A percentile compares a stretch with the other conserved stretches of the same genome.
These are phyloP conservation scores for Verticillium nonalfalfae DNA, from an alignment of 2,329 filamentous ascomycete genomes.

Conservation along the genomic window DNA sequence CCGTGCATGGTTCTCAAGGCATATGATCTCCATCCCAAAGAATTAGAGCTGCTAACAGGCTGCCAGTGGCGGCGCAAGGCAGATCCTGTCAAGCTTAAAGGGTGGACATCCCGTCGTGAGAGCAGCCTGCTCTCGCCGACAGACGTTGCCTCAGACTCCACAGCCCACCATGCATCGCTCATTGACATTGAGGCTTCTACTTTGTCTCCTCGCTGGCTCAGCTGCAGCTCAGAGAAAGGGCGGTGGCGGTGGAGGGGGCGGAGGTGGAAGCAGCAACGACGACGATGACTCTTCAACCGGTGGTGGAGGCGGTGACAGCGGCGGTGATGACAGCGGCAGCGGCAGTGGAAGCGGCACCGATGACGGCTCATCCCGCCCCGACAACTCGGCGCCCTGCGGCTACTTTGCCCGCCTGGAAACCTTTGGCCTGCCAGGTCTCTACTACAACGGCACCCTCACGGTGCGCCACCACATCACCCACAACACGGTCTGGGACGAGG, in stretches of 20 bases:
- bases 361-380: background rate
- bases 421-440: constrained; percentile 10
- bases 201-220: background rate
- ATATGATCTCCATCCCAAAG: background rate
- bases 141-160: background rate
- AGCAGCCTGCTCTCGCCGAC: background rate
- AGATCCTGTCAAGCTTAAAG: background rate
- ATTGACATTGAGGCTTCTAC: background rate
- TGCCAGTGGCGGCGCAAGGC: background rate
- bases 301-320: background rate
- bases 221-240: constrained; percentile 37
- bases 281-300: background rate
- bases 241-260: constrained; percentile 31
- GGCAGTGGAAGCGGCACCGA: background rate
- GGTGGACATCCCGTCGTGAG: background rate
- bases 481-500: constrained; percentile 8
- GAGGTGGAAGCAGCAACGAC: background rate
- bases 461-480: constrained; percentile 7
- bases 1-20: background rate
- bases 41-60: background rate
- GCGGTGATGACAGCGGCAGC: too few species aligned
- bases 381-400: background rate
- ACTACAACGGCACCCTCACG: constrained; percentile 12
- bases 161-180: background rate
- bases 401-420: background rate